Base-by-base conservation (phyloP, 108 stramenopile species). In the Nitzschia sp. region DNA sequence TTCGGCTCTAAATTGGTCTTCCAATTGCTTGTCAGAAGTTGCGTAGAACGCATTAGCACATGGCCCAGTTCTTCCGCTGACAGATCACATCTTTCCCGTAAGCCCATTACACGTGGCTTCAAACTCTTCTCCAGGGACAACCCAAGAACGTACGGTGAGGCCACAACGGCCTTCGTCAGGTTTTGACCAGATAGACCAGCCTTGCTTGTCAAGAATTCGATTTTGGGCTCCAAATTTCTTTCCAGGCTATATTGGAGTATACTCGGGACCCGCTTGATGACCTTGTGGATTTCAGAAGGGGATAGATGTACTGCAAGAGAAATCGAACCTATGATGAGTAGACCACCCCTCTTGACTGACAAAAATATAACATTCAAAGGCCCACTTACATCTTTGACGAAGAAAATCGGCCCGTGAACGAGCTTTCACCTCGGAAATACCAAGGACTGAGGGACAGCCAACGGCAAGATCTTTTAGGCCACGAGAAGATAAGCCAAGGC, bases 401-500 rank as follows among this genome's bases (percentile, higher is more conserved):
- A 82, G 80, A 53, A 82, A 85, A 3, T 78, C 48, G 2, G 80
- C 17, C 27, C 69, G 66, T 33, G 59, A 52, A 35, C 77, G 65
- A 27, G 82, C 54, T 16, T 65, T 77, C 23, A 47, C 33, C 2
- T 19, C 57, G 6, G 78, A 63, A 63, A 82, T 69, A 19, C 85
- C 85, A 11, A 82, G 46, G 11, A 82, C 28, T 6, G 85, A 80
- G 8, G 85, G 85, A 81, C 69, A 71, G 19, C 79, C 46, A 34
- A 78, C 16, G 26, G 80, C 28, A 23, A 85, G 41, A 23, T 69
- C 45, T 32, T 50, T 69, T 23, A 80, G 32, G 29, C 80, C 76
- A 19, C 38, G 11, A 29, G 75, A 73, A 1, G 79, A 67, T 13
- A 85, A 52, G 23, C 32, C 30, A 32, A 85, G 45, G n/a, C 23